Base-by-base conservation (phyloP, 371 early-diverging fungal genomes). In the Rhizopus delemar region DNA sequence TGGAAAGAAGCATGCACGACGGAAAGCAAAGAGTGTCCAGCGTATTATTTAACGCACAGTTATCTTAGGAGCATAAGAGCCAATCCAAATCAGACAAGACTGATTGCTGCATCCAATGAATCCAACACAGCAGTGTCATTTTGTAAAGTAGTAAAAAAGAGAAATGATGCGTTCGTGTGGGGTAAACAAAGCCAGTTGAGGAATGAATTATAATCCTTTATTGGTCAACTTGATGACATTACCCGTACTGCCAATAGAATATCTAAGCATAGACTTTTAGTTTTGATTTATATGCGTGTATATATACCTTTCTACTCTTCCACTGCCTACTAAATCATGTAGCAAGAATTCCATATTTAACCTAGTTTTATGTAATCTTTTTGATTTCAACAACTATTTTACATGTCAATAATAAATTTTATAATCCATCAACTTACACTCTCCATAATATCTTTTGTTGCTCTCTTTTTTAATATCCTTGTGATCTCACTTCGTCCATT, bases 271-370 rank as follows among this genome's bases (percentile, higher is more conserved):
- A 22, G 22, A 22, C 22, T 22, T 22, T 22, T 22, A 22, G 22
- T 22, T 22, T 22, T 22, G 22, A 22, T 22, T 22, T 22, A 22
- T 22, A 22, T 22, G 22, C 22, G 22, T 22, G 22, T 22, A 22
- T 22, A 22, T 22, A 22, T 22, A 68, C 68, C 48, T 68, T 39
- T 68, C 68, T 16, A 63, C 63, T 49, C 68, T 46, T 8, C 68
- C 68, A 53, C 68, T 68, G 13, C 68, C 68, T 41, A 68, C 43
- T 12, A 68, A 43, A 57, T 68, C 68, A 60, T 68, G 63, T 33
- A 68, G 28, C 35, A 68, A n/a, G 28, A 63, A 68, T 11, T 63
- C 68, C 15, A 59, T 29, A 45, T 48, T 51, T 41, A 68, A 56
- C 16, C 2, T 39, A 13, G 63, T 58, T 28, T 68, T 68, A n/a